Conservation (phyloP, 2,329 filamentous ascomycete genomes). For the Neocatenulostroma microsporum region DNA sequence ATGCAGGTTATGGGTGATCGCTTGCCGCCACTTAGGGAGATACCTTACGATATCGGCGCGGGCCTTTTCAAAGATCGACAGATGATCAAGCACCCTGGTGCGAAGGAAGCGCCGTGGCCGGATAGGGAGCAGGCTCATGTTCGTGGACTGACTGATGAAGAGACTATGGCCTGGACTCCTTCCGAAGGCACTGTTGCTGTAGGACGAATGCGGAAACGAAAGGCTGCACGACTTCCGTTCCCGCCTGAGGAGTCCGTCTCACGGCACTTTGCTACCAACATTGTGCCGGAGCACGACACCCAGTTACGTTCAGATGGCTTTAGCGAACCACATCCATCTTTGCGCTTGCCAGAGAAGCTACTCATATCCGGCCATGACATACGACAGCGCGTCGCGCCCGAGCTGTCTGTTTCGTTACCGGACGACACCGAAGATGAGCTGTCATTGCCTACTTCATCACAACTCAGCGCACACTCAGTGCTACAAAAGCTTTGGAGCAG, state of each 20-base stretch:
- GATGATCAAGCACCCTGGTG: constrained; percentile 55
- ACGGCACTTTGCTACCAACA: constrained; percentile 11
- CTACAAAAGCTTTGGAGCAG: constrained; percentile 52
- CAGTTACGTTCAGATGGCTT: constrained; percentile 23
- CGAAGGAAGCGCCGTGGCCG: constrained; percentile 64
- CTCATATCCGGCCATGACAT: constrained; percentile 33
- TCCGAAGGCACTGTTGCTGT: too few relatives aligned
- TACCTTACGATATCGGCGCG: constrained; percentile 18
- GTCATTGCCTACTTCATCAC: constrained; percentile 9
- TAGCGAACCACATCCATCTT: constrained; percentile 24
- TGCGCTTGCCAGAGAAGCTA: constrained; percentile 24
- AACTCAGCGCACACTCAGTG: constrained; percentile 45
- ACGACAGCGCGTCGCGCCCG: constrained; percentile 24
- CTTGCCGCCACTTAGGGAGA: constrained; percentile 12
- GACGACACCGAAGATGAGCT: constrained; percentile 13
- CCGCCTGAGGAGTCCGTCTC: constrained; percentile 20
- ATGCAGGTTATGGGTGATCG: constrained; percentile 22
- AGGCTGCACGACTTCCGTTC: constrained; percentile 22
- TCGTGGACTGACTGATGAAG: constrained; percentile 36
- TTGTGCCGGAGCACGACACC: constrained; percentile 17
- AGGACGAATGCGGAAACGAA: constrained; percentile 28
- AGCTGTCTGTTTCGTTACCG: constrained; percentile 21
- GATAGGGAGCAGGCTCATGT: constrained; percentile 57
- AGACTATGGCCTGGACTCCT: background rate
- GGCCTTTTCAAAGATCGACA: constrained; percentile 26